phyloP scores from a whole-genome alignment of 176 grass and related monocot genomes.

The Avena sativa region DNA sequence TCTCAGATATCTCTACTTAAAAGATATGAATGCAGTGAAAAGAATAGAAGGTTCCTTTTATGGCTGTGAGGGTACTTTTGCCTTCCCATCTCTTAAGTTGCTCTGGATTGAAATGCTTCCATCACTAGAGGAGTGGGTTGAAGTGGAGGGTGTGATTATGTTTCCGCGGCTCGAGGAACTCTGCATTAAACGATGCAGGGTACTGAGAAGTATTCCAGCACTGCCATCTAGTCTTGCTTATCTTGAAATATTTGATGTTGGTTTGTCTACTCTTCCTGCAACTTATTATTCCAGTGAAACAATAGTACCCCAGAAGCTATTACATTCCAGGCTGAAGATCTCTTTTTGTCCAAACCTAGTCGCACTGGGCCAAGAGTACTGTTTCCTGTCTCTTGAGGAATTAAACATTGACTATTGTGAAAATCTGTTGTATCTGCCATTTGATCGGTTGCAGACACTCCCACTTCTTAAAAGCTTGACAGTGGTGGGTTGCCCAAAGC shows the following conservation, averaged over 20 bases:
- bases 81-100: constrained; percentile 34
- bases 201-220: constrained; percentile 21
- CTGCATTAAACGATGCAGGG: neutral
- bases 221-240: constrained; percentile 31
- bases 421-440: constrained; percentile 37
- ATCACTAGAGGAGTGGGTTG: constrained; percentile 34
- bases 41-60: constrained; percentile 31
- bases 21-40: constrained; percentile 29
- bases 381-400: constrained; percentile 1
- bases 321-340: constrained; percentile 10
- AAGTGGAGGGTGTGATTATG: neutral
- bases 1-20: constrained; percentile 43
- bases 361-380: neutral
- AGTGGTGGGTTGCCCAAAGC: neutral
- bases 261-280: constrained; percentile 32
- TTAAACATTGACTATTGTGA: neutral
- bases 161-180: constrained; percentile 40
- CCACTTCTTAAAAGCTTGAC: neutral
- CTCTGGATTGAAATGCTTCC: constrained; percentile 9
- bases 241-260: neutral
- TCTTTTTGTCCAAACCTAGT: constrained; percentile 34
- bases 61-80: neutral
- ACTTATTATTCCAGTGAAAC: constrained; percentile 2
- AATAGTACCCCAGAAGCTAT: neutral
- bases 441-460: neutral